A percentile compares a stretch with the other conserved stretches of the same genome.
Conservation (phyloP, 768 basidiomycete genomes). For the Pisolithus albus region DNA sequence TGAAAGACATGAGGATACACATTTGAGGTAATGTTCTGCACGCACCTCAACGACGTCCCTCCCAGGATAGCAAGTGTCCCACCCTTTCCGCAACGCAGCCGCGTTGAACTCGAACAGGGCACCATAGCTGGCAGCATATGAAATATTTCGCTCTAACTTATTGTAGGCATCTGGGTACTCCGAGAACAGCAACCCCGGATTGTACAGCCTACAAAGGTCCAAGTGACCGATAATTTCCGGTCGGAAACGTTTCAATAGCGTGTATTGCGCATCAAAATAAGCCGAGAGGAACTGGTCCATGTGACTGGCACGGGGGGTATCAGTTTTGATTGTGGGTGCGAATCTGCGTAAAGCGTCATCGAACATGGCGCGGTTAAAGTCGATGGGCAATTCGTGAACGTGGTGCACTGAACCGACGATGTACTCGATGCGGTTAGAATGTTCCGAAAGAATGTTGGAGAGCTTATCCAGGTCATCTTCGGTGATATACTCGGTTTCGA, state of each 20-base stretch:
- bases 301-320: constrained; percentile 17
- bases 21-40: constrained; percentile 16
- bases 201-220: constrained; percentile 86
- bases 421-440: constrained; percentile 64
- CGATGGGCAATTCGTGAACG: constrained; percentile 81
- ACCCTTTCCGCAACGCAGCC: constrained; percentile 88
- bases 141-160: constrained; percentile 69
- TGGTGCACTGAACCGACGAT: constrained; percentile 93
- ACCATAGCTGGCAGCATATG: constrained; percentile 68
- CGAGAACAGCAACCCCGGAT: constrained; percentile 51
- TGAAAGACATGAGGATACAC: constrained; percentile 7
- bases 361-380: constrained; percentile 78
- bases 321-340: constrained; percentile 17
- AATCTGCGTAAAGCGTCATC: constrained; percentile 47
- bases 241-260: constrained; percentile 58
- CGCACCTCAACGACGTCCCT: constrained; percentile 68
- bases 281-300: constrained; percentile 46
- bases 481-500: constrained; percentile 91
- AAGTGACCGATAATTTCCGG: constrained; percentile 93
- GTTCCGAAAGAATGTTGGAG: constrained; percentile 40
- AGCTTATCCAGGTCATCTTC: constrained; percentile 55
- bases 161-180: constrained; percentile 54
- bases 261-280: constrained; percentile 85
- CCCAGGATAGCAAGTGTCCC: constrained; percentile 80
- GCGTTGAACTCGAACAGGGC: constrained; percentile 92